phyloP scores from a whole-genome alignment of 1,284 basidiomycete genomes.

The Ganoderma multipileum region DNA sequence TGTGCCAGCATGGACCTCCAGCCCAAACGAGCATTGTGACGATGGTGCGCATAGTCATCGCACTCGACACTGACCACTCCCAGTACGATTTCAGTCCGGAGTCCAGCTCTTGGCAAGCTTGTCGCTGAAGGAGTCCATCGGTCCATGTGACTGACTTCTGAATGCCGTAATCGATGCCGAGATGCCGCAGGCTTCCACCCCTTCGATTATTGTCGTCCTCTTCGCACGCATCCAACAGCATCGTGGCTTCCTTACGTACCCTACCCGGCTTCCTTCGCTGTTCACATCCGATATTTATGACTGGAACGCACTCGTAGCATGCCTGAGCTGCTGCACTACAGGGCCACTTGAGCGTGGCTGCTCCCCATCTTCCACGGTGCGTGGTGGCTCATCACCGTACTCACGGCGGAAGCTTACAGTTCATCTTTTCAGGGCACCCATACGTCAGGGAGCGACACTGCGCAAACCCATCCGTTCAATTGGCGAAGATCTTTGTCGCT shows the following conservation, averaged over 20 bases:
- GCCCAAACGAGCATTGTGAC: not conserved
- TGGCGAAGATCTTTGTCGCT: not conserved
- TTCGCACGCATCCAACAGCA: constrained; percentile 2
- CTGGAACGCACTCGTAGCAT: not conserved
- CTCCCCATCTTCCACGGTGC: not conserved
- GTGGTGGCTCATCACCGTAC: not conserved
- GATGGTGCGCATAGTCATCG: not conserved
- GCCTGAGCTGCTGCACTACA: not conserved
- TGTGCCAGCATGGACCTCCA: not conserved
- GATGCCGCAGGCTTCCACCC: not conserved
- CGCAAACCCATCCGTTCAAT: constrained; percentile 2
- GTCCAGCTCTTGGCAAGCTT: not conserved
- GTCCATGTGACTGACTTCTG: not conserved
- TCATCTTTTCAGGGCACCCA: not conserved
- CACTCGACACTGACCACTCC: not conserved
- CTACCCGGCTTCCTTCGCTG: not conserved
- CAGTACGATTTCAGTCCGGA: not conserved
- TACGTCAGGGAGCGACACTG: not conserved
- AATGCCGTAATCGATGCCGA: not conserved
- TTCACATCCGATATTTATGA: not conserved
- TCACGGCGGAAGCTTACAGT: not conserved
- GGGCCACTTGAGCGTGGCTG: not conserved
- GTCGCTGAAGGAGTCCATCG: not conserved
- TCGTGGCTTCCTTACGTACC: constrained; percentile 5
- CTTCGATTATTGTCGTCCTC: not conserved